Conservation (phyloP, 2,329 filamentous ascomycete species). For the Talaromyces amestolkiae region DNA sequence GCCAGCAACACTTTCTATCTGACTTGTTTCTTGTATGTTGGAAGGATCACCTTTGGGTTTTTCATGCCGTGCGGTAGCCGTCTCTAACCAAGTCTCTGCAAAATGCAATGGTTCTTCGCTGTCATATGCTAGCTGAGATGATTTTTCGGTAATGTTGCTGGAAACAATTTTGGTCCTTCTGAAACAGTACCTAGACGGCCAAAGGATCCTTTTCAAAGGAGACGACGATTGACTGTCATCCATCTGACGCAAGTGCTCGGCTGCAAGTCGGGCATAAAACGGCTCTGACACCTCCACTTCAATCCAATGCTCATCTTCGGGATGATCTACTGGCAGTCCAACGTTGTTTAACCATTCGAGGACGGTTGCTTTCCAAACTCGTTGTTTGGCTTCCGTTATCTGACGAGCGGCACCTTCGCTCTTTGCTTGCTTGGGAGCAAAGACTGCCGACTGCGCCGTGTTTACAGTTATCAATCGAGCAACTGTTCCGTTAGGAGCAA, state of each 20-base stretch:
- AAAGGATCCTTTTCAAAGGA: slow-evolving; percentile 43
- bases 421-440: slow-evolving; percentile 24
- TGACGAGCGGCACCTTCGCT: slow-evolving; percentile 19
- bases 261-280: slow-evolving; percentile 38
- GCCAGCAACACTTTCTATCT: slow-evolving; percentile 25
- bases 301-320: slow-evolving; percentile 38
- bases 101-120: slow-evolving; percentile 43
- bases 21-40: slow-evolving; percentile 24
- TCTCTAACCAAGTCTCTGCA: slow-evolving; percentile 41
- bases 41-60: slow-evolving; percentile 19
- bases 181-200: slow-evolving; percentile 47
- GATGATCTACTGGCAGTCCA: slow-evolving; percentile 32
- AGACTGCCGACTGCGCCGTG: slow-evolving; percentile 23
- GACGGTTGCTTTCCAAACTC: slow-evolving; percentile 39
- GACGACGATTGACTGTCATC: slow-evolving; percentile 30
- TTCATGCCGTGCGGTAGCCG: slow-evolving; percentile 27
- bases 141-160: slow-evolving; percentile 20
- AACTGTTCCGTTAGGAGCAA: slow-evolving; percentile 40
- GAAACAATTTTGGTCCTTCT: slow-evolving; percentile 29
- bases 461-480: slow-evolving; percentile 33
- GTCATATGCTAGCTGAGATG: slow-evolving; percentile 22
- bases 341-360: slow-evolving; percentile 38
- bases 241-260: slow-evolving; percentile 31
- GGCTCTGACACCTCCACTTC: slow-evolving; percentile 44
- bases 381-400: slow-evolving; percentile 22